Evolutionary conservation across 192 early-diverging fungal species (phyloP).

Genomic region (Coemansia sp.): DNA sequence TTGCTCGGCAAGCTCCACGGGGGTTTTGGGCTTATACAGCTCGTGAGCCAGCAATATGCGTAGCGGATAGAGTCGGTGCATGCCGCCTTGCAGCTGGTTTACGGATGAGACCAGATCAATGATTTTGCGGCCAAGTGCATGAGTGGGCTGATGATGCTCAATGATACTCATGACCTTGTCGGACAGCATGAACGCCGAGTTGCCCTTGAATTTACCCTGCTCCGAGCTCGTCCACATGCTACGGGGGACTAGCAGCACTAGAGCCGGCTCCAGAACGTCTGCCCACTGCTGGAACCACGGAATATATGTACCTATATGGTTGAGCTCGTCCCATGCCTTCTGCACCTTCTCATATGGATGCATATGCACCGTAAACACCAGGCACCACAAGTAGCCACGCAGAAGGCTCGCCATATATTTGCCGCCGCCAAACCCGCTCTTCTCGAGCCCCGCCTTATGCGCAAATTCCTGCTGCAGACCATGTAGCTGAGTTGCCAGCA

Average conservation of each 20-base stretch:
- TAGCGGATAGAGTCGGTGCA: conserved; percentile 26
- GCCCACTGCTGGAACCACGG: conserved; percentile 16
- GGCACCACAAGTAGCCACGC: conserved; percentile 33
- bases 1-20: not conserved
- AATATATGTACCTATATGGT: conserved; percentile 5
- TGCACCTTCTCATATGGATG: not conserved
- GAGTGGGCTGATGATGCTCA: not conserved
- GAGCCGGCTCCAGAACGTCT: conserved; percentile 30
- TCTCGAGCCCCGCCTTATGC: not conserved
- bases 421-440: not conserved
- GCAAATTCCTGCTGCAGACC: conserved; percentile 7
- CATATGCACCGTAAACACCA: not conserved
- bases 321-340: conserved; percentile 10
- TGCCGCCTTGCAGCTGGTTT: not conserved
- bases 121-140: not conserved
- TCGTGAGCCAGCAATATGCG: conserved; percentile 14
- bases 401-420: conserved; percentile 11
- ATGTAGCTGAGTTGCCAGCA: conserved; percentile 17
- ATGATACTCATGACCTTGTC: conserved; percentile 18
- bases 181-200: conserved; percentile 31
- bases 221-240: conserved; percentile 12
- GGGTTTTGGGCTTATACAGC: no score
- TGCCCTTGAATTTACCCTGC: conserved; percentile 23
- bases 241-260: conserved; percentile 19
- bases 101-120: not conserved